Evolutionary conservation across 306 rosid species (phyloP).

Genomic region (Morella rubra): DNA sequence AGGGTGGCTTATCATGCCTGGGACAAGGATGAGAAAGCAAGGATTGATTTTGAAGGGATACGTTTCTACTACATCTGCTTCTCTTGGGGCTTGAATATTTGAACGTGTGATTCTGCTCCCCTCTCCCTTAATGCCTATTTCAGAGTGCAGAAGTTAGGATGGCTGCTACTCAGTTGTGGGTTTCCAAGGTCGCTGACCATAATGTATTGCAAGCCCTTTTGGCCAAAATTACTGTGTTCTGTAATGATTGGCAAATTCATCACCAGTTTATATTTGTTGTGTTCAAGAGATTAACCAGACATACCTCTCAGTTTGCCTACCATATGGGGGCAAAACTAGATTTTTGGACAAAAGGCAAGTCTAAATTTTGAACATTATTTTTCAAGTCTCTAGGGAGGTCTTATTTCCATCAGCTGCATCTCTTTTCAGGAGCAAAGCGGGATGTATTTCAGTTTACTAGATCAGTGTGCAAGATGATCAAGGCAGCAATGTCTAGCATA

Average conservation of each 20-base stretch:
- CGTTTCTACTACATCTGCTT: not conserved
- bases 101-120: not conserved
- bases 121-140: not conserved
- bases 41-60: not conserved
- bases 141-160: not conserved
- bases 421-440: not conserved
- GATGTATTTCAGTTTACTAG: not conserved
- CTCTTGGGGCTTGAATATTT: not conserved
- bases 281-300: not conserved
- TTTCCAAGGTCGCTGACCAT: not conserved
- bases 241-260: not conserved
- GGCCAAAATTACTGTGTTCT: not conserved
- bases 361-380: not conserved
- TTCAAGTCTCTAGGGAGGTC: not conserved
- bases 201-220: not conserved
- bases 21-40: not conserved
- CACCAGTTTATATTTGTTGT: not conserved
- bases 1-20: not conserved
- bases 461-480: not conserved
- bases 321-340: conserved; percentile 3
- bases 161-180: not conserved
- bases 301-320: not conserved
- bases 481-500: not conserved
- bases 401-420: not conserved
- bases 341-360: not conserved